A percentile compares a stretch with the other conserved stretches of the same genome.
phyloP scores from a whole-genome alignment of 306 rosid species.

The Ziziphus jujuba region DNA sequence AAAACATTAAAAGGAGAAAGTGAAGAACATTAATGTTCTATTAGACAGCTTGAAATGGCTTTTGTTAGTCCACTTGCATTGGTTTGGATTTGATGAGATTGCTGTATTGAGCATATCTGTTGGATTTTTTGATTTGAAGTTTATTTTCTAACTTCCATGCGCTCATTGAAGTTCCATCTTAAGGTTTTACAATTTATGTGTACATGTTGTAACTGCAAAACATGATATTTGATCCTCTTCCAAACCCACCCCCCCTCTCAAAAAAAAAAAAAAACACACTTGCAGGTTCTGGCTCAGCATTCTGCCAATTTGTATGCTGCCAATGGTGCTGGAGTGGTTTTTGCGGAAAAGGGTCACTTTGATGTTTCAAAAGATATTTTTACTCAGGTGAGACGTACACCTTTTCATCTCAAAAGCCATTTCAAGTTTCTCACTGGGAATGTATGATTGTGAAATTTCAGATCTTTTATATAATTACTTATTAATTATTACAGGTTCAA shows the following conservation, averaged over 20 bases:
- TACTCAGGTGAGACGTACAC: conserved; percentile 51
- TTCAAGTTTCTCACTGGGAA: conserved; percentile 22
- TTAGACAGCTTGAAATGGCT: not conserved
- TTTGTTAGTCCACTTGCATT: not conserved
- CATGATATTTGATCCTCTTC: conserved; percentile 23
- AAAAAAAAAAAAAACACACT: conserved; percentile 9
- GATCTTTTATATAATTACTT: conserved; percentile 23
- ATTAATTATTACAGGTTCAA: conserved; percentile 67
- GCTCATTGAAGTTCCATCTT: not conserved
- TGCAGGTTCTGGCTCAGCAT: conserved; percentile 88
- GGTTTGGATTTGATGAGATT: not conserved
- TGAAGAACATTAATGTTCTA: not conserved
- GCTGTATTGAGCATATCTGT: not conserved
- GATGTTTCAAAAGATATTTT: conserved; percentile 95
- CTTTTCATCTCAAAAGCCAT: not conserved
- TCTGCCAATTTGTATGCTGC: conserved; percentile 96
- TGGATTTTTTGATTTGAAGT: not conserved
- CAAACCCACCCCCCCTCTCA: too few relatives aligned
- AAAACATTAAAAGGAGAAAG: not conserved
- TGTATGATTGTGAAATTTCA: conserved; percentile 21
- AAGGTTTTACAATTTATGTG: conserved; percentile 2
- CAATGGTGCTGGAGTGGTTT: conserved; percentile 94
- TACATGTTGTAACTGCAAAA: conserved; percentile 11
- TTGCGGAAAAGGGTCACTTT: conserved; percentile 98
- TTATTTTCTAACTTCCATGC: not conserved